A percentile compares a stretch with the other conserved stretches of the same genome.
Conservation (phyloP, 306 rosid species). For the Herpetospermum pedunculosum region DNA sequence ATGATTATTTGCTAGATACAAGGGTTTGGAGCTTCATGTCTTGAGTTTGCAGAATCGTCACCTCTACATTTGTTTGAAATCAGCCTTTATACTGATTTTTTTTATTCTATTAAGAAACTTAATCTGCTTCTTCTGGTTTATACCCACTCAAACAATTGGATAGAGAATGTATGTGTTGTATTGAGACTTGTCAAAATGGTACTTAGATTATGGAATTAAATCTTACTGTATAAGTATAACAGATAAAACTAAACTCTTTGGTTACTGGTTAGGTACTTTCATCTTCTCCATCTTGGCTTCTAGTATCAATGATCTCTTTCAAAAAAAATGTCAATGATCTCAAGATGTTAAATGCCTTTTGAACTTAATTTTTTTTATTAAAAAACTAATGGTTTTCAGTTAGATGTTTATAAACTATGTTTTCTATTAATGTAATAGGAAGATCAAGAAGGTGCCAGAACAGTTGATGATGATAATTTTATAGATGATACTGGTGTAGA, state of each 20-base stretch:
- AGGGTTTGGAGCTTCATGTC: not conserved
- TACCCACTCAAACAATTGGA: not conserved
- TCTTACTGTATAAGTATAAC: not conserved
- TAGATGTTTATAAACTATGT: conserved; percentile 12
- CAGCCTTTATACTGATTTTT: not conserved
- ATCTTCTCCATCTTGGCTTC: not conserved
- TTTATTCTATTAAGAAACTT: not conserved
- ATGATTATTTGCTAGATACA: not conserved
- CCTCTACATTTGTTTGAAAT: not conserved
- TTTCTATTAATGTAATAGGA: conserved; percentile 37
- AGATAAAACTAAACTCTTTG: not conserved
- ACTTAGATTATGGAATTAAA: not conserved
- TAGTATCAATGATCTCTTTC: not conserved
- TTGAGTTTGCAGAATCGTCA: not conserved
- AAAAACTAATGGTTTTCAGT: conserved; percentile 2
- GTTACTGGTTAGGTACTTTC: not conserved
- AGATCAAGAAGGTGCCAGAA: conserved; percentile 68
- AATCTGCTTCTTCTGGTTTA: not conserved
- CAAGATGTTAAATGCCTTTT: not conserved
- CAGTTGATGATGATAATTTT: conserved; percentile 82
- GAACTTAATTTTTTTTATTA: not conserved
- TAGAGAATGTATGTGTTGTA: not conserved
- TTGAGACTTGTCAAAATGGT: not conserved
- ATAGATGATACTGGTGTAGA: conserved; percentile 93
- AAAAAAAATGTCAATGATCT: not conserved